Conservation (phyloP, 176 grass and related monocot genomes). For the Cenchrus purpureus region DNA sequence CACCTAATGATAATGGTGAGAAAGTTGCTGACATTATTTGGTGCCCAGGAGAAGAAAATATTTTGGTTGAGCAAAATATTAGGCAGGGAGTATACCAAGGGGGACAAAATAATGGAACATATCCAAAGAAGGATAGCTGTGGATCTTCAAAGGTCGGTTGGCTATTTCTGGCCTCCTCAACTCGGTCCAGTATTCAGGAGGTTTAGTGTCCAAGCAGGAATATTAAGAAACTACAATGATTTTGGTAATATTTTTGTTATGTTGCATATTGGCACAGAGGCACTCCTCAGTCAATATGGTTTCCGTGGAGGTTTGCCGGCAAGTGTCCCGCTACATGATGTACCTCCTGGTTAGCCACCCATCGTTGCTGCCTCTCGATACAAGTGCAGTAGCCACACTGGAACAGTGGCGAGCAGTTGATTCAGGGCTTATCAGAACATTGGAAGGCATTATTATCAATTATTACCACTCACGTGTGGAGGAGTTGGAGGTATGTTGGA, state of each 20-base stretch:
- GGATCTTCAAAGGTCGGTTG: too few relatives aligned
- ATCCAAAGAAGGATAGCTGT: not conserved
- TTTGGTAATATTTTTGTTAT: not conserved
- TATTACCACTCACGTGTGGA: not conserved
- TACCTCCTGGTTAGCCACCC: not conserved
- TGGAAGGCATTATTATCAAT: not conserved
- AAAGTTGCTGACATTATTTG: not conserved
- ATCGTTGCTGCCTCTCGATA: not conserved
- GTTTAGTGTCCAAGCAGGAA: too few relatives aligned
- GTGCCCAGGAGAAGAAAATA: not conserved
- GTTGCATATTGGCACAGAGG: slow-evolving; percentile 16
- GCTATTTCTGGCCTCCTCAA: too few relatives aligned
- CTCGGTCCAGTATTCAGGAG: too few relatives aligned
- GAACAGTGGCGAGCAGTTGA: not conserved
- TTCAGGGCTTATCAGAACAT: not conserved
- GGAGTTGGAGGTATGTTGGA: not conserved
- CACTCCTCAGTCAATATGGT: not conserved
- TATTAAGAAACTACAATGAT: too few relatives aligned
- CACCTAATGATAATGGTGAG: not conserved
- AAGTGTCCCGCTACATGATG: slow-evolving; percentile 30
- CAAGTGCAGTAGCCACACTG: not conserved
- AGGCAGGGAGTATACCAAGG: not conserved
- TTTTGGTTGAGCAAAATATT: slow-evolving; percentile 1
- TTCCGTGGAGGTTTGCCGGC: not conserved
- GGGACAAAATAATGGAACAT: not conserved